phyloP scores from a whole-genome alignment of 2,329 filamentous ascomycete species.

The Xylaria digitata region DNA sequence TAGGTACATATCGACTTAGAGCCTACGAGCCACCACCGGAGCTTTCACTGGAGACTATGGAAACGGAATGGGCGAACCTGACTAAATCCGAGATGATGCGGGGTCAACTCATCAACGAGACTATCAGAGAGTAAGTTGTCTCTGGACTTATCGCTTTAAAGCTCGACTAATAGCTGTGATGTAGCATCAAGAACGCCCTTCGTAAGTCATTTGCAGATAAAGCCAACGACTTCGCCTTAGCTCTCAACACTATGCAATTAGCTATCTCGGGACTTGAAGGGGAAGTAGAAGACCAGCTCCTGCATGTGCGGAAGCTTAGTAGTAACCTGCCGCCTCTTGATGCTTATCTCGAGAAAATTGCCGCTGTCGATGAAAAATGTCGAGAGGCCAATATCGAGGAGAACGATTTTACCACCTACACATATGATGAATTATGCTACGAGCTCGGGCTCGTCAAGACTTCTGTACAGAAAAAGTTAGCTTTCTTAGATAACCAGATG shows the following conservation, averaged over 20 bases:
- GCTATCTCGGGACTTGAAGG: slow-evolving; percentile 98
- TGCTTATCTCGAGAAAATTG: slow-evolving; percentile 88
- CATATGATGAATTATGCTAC: slow-evolving; percentile 94
- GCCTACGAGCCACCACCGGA: slow-evolving; percentile 91
- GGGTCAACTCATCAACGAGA: slow-evolving; percentile 96
- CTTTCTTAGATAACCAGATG: slow-evolving; percentile 98
- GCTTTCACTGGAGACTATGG: slow-evolving; percentile 82
- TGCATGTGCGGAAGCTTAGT: slow-evolving; percentile 86
- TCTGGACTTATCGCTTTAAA: neutral
- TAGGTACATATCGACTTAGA: slow-evolving; percentile 91
- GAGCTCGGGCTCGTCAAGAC: slow-evolving; percentile 91
- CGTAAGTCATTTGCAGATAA: slow-evolving; percentile 96
- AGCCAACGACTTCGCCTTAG: slow-evolving; percentile 96
- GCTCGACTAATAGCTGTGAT: slow-evolving; percentile 41
- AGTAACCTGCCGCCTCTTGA: slow-evolving; percentile 90
- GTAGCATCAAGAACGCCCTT: slow-evolving; percentile 91
- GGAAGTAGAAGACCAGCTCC: slow-evolving; percentile 92
- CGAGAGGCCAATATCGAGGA: slow-evolving; percentile 98
- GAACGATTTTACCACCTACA: slow-evolving; percentile 99
- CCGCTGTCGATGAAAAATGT: slow-evolving; percentile 86
- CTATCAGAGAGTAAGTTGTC: slow-evolving; percentile 82
- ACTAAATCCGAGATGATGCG: slow-evolving; percentile 87
- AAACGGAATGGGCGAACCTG: slow-evolving; percentile 82
- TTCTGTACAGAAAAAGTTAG: slow-evolving; percentile 94
- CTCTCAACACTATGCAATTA: slow-evolving; percentile 92